These are phyloP conservation scores for Luvunga scandens DNA, from an alignment of 345 rosid species.

Conservation along the genomic window DNA sequence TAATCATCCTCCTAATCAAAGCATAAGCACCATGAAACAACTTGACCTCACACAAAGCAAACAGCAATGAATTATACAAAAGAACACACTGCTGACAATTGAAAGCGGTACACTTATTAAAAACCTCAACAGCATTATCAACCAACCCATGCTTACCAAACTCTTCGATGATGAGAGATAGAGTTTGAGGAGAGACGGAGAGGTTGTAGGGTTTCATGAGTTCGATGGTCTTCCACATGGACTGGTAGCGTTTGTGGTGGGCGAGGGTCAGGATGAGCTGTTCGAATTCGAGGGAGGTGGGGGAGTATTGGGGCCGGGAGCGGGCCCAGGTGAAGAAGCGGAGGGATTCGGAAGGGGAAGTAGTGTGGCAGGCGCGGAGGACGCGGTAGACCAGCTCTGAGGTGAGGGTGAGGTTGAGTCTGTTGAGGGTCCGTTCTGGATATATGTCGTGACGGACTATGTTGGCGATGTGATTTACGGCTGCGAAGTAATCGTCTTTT, in stretches of 20 bases:
- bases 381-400: constrained; percentile 84
- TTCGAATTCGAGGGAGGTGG: constrained; percentile 69
- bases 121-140: constrained; percentile 84
- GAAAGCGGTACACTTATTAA: constrained; percentile 53
- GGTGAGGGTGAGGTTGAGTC: constrained; percentile 43
- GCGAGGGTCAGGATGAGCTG: constrained; percentile 68
- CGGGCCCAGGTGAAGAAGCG: constrained; percentile 90
- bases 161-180: constrained; percentile 67
- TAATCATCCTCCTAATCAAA: constrained; percentile 72
- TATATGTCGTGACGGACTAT: constrained; percentile 73
- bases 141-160: constrained; percentile 70
- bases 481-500: constrained; percentile 73
- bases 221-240: constrained; percentile 81
- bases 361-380: constrained; percentile 62
- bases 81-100: constrained; percentile 50
- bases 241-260: constrained; percentile 51
- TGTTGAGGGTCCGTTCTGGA: constrained; percentile 67
- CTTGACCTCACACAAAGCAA: constrained; percentile 76
- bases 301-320: constrained; percentile 38
- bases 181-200: constrained; percentile 53
- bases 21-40: constrained; percentile 90
- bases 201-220: constrained; percentile 56
- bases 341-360: constrained; percentile 62
- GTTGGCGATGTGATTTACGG: constrained; percentile 80
- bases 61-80: constrained; percentile 67